Evolutionary conservation across 306 rosid genomes (phyloP).

Genomic region (Cicer arietinum): DNA sequence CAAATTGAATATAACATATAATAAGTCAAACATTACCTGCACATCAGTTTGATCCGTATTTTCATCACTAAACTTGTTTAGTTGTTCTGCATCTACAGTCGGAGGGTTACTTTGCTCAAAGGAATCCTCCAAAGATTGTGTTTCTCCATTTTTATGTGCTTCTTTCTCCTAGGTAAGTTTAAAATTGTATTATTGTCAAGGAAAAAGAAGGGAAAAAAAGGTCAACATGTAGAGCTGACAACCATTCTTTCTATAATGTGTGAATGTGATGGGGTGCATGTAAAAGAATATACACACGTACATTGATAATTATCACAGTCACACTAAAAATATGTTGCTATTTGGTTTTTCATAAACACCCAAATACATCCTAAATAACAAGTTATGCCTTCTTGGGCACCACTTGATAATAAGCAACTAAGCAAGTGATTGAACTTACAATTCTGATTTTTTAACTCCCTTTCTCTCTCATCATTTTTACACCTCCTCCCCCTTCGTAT

Average conservation of each 20-base stretch:
- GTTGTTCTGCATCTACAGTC: constrained; percentile 56
- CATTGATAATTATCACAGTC: constrained; percentile 6
- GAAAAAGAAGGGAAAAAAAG: constrained; percentile 18
- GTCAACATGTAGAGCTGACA: constrained; percentile 2
- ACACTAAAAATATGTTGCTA: constrained; percentile 6
- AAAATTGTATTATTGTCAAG: constrained; percentile 34
- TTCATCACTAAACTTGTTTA: constrained; percentile 56
- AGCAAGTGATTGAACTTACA: not conserved
- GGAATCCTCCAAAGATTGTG: constrained; percentile 55
- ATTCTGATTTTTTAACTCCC: not conserved
- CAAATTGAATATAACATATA: constrained; percentile 36
- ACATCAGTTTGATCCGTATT: constrained; percentile 54
- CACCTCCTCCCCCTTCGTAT: not conserved
- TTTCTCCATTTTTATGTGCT: constrained; percentile 53
- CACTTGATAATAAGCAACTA: not conserved
- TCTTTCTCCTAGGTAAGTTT: constrained; percentile 59
- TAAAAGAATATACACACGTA: not conserved
- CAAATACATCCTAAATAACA: constrained; percentile 31
- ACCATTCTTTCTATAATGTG: constrained; percentile 2
- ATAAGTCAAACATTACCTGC: constrained; percentile 53
- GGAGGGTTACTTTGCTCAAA: constrained; percentile 48
- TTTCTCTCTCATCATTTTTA: not conserved
- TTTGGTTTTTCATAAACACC: constrained; percentile 7
- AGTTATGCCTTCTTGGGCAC: not conserved
- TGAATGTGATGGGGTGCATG: constrained; percentile 10